Conservation (phyloP, 2,329 filamentous ascomycete species). For the Cryphonectria naterciae region DNA sequence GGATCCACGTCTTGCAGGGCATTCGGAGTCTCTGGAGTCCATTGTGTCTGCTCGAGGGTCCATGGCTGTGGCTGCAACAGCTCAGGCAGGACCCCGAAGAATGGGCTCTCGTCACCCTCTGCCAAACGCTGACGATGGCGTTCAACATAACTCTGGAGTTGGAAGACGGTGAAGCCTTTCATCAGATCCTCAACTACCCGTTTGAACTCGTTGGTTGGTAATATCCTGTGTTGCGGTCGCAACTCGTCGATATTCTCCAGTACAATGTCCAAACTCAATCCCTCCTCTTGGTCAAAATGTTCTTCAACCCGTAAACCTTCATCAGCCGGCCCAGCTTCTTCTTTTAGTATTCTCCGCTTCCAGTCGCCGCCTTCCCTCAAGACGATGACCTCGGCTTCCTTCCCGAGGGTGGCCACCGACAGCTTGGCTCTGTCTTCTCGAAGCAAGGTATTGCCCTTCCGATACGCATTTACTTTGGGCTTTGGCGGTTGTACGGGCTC, state of each 20-base stretch:
- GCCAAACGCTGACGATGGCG: slow-evolving; percentile 13
- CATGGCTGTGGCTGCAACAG: slow-evolving; percentile 38
- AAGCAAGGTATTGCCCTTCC: slow-evolving; percentile 25
- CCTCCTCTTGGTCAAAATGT: slow-evolving; percentile 31
- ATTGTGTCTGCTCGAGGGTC: slow-evolving; percentile 47
- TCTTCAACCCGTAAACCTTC: slow-evolving; percentile 15
- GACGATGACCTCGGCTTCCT: slow-evolving; percentile 51
- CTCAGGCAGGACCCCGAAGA: background rate
- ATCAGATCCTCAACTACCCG: slow-evolving; percentile 44
- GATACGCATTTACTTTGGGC: slow-evolving; percentile 20
- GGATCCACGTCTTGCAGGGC: slow-evolving; percentile 30
- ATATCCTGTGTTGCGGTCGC: slow-evolving; percentile 46
- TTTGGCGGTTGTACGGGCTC: background rate
- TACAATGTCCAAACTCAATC: slow-evolving; percentile 41
- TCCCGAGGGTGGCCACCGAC: slow-evolving; percentile 41
- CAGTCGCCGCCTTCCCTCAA: slow-evolving; percentile 43
- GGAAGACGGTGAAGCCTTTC: slow-evolving; percentile 51
- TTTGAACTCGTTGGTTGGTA: slow-evolving; percentile 47
- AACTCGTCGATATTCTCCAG: slow-evolving; percentile 53
- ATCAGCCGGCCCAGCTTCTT: background rate
- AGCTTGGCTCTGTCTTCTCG: slow-evolving; percentile 32
- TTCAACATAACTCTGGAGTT: slow-evolving; percentile 48
- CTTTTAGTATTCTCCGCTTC: slow-evolving; percentile 15
- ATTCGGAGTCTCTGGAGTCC: slow-evolving; percentile 43
- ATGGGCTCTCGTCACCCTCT: slow-evolving; percentile 21